phyloP scores from a whole-genome alignment of 164 flowering plant genomes.

The Hamamelis virginiana region DNA sequence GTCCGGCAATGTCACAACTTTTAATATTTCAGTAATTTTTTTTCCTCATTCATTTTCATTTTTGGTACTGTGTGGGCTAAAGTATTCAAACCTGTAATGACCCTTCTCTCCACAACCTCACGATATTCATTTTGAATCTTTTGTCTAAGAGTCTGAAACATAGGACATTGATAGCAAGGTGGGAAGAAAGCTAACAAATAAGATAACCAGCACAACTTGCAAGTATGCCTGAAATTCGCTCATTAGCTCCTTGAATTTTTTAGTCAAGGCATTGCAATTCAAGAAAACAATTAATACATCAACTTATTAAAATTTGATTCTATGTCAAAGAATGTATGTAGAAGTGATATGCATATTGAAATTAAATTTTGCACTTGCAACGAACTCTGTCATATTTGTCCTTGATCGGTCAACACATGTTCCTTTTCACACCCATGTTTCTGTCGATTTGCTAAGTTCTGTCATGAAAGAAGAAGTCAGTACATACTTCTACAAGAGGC shows the following conservation, averaged over 20 bases:
- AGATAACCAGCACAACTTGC: neutral
- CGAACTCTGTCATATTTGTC: constrained; percentile 61
- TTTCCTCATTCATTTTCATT: too few species aligned
- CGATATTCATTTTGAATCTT: constrained; percentile 80
- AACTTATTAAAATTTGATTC: neutral
- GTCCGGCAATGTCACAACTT: too few species aligned
- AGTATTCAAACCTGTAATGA: constrained; percentile 60
- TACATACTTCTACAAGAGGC: neutral
- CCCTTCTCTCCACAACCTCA: constrained; percentile 80
- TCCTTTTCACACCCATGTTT: constrained; percentile 86
- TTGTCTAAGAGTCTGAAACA: constrained; percentile 62
- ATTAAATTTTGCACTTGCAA: constrained; percentile 5
- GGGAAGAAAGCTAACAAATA: neutral
- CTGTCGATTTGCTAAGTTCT: constrained; percentile 73
- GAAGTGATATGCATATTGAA: neutral
- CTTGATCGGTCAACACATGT: constrained; percentile 75
- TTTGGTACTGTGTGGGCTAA: neutral
- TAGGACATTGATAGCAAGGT: constrained; percentile 14
- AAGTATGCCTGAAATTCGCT: constrained; percentile 72
- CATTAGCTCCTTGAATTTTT: constrained; percentile 67
- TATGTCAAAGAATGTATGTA: neutral
- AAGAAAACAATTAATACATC: neutral
- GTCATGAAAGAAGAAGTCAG: constrained; percentile 15
- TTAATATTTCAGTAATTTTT: too few species aligned
- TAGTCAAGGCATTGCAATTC: constrained; percentile 58